phyloP scores from a whole-genome alignment of 345 rosid genomes.

The Eucalyptus cladocalyx region DNA sequence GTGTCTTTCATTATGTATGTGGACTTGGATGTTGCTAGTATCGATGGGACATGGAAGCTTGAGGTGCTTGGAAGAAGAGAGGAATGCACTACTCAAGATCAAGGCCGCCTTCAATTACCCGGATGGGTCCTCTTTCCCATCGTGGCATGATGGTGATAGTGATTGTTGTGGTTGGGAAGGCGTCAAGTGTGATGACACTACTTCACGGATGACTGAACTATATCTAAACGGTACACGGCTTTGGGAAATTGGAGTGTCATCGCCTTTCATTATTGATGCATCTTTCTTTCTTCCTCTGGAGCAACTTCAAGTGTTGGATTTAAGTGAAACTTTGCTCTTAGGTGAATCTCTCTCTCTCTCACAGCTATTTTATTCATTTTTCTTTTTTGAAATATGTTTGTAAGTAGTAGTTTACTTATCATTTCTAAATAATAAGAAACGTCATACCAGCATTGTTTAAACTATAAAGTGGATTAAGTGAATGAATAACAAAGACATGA shows the following conservation, averaged over 20 bases:
- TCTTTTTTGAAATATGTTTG: neutral
- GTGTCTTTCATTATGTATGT: neutral
- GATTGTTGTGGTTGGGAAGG: neutral
- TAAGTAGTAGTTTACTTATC: neutral
- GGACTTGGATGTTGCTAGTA: neutral
- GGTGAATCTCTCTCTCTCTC: neutral
- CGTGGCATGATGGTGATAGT: accelerated
- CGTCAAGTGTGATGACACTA: accelerated
- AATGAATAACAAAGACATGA: neutral
- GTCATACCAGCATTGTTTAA: accelerated
- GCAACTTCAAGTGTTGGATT: neutral
- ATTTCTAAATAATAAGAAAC: neutral
- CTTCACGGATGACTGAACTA: neutral
- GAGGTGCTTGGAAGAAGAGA: neutral
- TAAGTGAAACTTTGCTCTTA: neutral
- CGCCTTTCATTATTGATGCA: neutral
- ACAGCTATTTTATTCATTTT: neutral
- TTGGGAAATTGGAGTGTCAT: accelerated
- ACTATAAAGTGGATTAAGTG: neutral
- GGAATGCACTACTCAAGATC: neutral
- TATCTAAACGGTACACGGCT: accelerated
- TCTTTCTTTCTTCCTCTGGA: neutral
- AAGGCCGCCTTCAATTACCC: neutral
- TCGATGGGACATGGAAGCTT: neutral
- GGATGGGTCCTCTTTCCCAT: accelerated